These are phyloP conservation scores for Daedalea quercina DNA, from an alignment of 768 basidiomycete species.

Conservation along the genomic window DNA sequence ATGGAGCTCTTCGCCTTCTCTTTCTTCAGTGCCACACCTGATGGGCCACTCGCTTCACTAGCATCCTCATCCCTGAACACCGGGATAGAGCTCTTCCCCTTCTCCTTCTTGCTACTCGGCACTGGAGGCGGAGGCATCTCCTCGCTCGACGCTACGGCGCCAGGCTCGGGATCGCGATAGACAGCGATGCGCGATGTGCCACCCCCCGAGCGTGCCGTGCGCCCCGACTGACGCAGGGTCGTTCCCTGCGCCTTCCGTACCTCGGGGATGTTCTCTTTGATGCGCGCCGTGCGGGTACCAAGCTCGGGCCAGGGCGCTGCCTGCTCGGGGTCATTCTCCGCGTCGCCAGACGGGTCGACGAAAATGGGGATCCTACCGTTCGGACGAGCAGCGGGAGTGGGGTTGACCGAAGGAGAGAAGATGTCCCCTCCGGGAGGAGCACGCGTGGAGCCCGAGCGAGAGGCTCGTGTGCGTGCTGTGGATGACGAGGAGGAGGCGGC, in stretches of 20 bases:
- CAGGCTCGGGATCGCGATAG: conserved; percentile 55
- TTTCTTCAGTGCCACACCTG: conserved; percentile 2
- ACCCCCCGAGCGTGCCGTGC: conserved; percentile 35
- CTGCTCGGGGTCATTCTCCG: conserved; percentile 22
- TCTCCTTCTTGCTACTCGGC: conserved; percentile 16
- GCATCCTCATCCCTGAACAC: conserved; percentile 12
- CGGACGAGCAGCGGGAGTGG: conserved; percentile 29
- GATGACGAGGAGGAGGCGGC: conserved; percentile 30
- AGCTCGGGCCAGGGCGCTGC: conserved; percentile 61
- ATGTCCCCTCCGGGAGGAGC: conserved; percentile 16
- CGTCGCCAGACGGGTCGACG: conserved; percentile 58
- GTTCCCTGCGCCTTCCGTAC: conserved; percentile 62
- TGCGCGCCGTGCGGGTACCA: conserved; percentile 68
- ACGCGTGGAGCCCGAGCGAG: conserved; percentile 23
- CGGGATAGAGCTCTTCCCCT: conserved; percentile 5
- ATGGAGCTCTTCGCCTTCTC: conserved; percentile 8
- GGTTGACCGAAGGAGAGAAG: conserved; percentile 23
- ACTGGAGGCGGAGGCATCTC: conserved; percentile 31
- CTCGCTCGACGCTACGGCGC: conserved; percentile 21
- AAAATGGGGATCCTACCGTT: conserved; percentile 65
- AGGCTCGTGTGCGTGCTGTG: conserved; percentile 12
- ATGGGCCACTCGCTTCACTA: not conserved
- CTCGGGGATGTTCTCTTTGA: conserved; percentile 75
- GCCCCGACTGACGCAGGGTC: conserved; percentile 55
- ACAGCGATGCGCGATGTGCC: conserved; percentile 53